phyloP scores from a whole-genome alignment of 2,329 filamentous ascomycete genomes.

The Pseudonectria foliicola region DNA sequence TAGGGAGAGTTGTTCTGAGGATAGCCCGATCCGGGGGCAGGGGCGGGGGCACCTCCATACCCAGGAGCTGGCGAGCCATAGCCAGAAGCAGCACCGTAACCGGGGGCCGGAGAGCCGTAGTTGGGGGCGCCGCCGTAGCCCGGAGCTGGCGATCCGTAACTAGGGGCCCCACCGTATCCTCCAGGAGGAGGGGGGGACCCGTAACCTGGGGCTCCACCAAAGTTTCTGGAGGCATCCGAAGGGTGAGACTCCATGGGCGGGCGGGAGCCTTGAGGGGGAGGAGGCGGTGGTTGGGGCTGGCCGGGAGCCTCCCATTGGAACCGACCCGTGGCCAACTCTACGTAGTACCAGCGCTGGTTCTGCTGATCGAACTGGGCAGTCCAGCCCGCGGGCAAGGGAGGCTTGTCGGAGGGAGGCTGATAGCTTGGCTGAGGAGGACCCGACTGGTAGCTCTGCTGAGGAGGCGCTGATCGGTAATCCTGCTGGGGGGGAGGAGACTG shows the following conservation, averaged over 20 bases:
- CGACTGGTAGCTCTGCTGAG: conserved; percentile 13
- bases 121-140: conserved; percentile 8
- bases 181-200: conserved; percentile 2
- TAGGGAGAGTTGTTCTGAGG: conserved; percentile 8
- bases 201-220: conserved; percentile 6
- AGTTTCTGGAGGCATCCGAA: conserved; percentile 19
- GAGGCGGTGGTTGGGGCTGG: conserved; percentile 19
- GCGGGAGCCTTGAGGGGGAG: conserved; percentile 16
- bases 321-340: conserved; percentile 52
- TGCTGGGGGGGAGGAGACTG: conserved; percentile 13
- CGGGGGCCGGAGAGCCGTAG: conserved; percentile 16
- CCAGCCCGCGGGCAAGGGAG: conserved; percentile 55
- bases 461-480: conserved; percentile 12
- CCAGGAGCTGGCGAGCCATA: conserved; percentile 4
- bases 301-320: conserved; percentile 58
- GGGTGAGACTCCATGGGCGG: conserved; percentile 15
- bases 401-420: conserved; percentile 30
- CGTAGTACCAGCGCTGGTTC: conserved; percentile 57
- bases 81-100: conserved; percentile 9
- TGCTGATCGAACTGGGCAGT: conserved; percentile 54
- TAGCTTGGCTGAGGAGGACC: conserved; percentile 23
- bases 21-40: conserved; percentile 11
- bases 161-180: conserved; percentile 1
- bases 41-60: conserved; percentile 6
- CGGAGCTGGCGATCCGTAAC: not conserved